phyloP scores from a whole-genome alignment of 768 basidiomycete genomes.

The Mycena latifolia region DNA sequence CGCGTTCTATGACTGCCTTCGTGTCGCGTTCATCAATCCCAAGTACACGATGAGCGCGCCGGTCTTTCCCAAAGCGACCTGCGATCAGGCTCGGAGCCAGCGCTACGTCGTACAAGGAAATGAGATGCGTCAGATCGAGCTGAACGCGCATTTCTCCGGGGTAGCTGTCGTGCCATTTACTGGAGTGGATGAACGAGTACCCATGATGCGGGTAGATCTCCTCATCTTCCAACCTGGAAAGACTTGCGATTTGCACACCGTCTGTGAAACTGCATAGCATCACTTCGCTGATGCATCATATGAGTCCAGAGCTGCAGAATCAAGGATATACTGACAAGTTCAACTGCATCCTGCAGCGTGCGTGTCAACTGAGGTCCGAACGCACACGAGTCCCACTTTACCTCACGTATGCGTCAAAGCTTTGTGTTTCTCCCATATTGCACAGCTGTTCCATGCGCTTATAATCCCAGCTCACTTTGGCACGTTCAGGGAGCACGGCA shows the following conservation, averaged over 20 bases:
- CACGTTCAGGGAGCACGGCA: slow-evolving; percentile 25
- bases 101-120: slow-evolving; percentile 58
- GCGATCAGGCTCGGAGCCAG: slow-evolving; percentile 52
- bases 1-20: slow-evolving; percentile 40
- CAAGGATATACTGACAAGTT: slow-evolving; percentile 53
- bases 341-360: slow-evolving; percentile 55
- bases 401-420: slow-evolving; percentile 63
- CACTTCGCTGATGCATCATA: neutral
- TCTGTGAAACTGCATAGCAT: slow-evolving; percentile 56
- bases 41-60: slow-evolving; percentile 50
- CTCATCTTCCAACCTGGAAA: slow-evolving; percentile 45
- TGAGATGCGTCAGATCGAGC: slow-evolving; percentile 53
- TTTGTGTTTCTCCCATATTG: slow-evolving; percentile 54
- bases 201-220: slow-evolving; percentile 12
- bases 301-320: neutral
- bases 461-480: slow-evolving; percentile 40
- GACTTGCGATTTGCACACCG: slow-evolving; percentile 53
- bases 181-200: slow-evolving; percentile 45
- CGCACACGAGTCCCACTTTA: slow-evolving; percentile 23
- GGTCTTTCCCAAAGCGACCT: slow-evolving; percentile 43
- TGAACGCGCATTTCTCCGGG: slow-evolving; percentile 60
- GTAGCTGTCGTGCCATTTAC: slow-evolving; percentile 55
- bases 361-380: slow-evolving; percentile 9
- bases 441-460: slow-evolving; percentile 55
- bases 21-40: slow-evolving; percentile 47